A percentile compares a stretch with the other conserved stretches of the same genome.
Evolutionary conservation across 108 stramenopile species (phyloP).

Genomic region (Aureococcus anophagefferens): DNA sequence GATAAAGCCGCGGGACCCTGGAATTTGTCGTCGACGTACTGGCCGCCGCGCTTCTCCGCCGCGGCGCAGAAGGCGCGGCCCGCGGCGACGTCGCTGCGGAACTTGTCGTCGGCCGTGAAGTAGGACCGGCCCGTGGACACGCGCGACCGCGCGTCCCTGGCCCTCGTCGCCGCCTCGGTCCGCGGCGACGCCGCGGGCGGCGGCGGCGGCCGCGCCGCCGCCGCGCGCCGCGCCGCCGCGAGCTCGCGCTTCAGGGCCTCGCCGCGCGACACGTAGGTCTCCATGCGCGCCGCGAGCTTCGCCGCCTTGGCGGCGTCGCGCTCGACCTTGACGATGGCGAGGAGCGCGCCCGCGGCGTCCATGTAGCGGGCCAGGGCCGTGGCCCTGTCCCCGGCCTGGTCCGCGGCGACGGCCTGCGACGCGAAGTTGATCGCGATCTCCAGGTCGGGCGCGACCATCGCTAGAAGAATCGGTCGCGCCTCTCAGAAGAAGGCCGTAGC

Average conservation of each 20-base stretch:
- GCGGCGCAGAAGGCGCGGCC: background rate
- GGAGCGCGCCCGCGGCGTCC: background rate
- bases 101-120: background rate
- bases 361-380: background rate
- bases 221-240: background rate
- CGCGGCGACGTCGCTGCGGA: background rate
- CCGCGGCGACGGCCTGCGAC: background rate
- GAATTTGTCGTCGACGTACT: background rate
- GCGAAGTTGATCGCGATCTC: no score
- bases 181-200: background rate
- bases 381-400: background rate
- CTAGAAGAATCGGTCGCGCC: no score
- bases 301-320: background rate
- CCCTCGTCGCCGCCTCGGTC: no score
- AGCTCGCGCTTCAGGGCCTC: background rate
- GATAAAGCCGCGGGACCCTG: background rate
- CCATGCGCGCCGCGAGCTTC: background rate
- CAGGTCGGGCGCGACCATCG: no score
- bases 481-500: no score
- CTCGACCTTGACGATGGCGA: background rate
- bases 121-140: background rate
- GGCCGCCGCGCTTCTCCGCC: background rate
- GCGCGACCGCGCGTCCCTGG: background rate
- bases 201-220: background rate
- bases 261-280: background rate